Percentiles rank a stretch among this genome's conserved stretches.
Conservation (phyloP, 805 yeast species). For the Starmera amethionina region DNA sequence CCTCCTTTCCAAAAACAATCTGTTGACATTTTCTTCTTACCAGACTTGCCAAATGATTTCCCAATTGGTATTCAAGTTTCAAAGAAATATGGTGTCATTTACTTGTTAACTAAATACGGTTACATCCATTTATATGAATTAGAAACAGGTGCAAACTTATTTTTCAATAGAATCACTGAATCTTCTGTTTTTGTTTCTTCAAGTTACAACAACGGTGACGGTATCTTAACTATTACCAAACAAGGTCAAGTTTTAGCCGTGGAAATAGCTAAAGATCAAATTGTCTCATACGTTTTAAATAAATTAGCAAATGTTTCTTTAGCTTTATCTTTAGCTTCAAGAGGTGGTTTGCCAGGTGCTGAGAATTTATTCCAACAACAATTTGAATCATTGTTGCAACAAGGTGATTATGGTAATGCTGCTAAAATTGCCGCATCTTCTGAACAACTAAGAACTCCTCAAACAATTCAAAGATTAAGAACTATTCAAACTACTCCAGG, state of each 20-base stretch:
- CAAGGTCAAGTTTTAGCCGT: slow-evolving; percentile 93
- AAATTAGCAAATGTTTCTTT: slow-evolving; percentile 79
- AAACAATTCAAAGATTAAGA: slow-evolving; percentile 88
- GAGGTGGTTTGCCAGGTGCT: slow-evolving; percentile 97
- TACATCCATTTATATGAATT: slow-evolving; percentile 92
- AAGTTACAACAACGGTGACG: slow-evolving; percentile 58
- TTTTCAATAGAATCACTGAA: slow-evolving; percentile 92
- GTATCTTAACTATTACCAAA: slow-evolving; percentile 89
- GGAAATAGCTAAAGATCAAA: slow-evolving; percentile 72
- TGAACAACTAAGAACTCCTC: slow-evolving; percentile 85
- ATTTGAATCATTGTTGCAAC: slow-evolving; percentile 72
- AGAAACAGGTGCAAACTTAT: slow-evolving; percentile 86
- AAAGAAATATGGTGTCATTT: slow-evolving; percentile 75
- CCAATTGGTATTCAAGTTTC: slow-evolving; percentile 89
- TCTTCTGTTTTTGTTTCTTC: slow-evolving; percentile 92
- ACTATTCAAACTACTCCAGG: slow-evolving; percentile 89
- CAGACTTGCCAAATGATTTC: slow-evolving; percentile 93
- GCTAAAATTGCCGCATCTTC: slow-evolving; percentile 97
- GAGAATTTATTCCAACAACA: slow-evolving; percentile 86
- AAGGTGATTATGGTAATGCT: slow-evolving; percentile 85
- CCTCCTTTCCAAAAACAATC: slow-evolving; percentile 88
- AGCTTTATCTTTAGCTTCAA: slow-evolving; percentile 81
- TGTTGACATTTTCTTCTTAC: slow-evolving; percentile 91
- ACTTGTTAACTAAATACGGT: slow-evolving; percentile 89
- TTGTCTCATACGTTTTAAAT: slow-evolving; percentile 82